Base-by-base conservation (phyloP, 345 rosid species). In the Camelina laxa region DNA sequence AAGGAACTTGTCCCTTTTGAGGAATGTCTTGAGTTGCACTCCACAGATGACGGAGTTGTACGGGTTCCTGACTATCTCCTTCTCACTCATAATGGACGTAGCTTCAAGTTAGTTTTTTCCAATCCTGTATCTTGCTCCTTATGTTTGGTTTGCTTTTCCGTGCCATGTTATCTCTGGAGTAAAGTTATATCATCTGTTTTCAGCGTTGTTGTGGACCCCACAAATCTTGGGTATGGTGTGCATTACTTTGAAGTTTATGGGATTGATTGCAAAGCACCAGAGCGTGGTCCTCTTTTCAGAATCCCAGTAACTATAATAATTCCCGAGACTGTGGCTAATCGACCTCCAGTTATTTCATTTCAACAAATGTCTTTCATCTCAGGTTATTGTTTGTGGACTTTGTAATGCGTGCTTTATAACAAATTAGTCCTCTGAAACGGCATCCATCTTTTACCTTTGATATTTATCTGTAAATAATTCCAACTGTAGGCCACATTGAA, bases 131-230 rank as follows among this genome's bases (percentile, higher is more conserved):
- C 22, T 60, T 48, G 50, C 75, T 64, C 56, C 6, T 20, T 47
- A 24, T 69, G 54, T 65, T 58, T 9, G 16, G 33, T 47, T 24
- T 53, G 13, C 66, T 63, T 54, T 50, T 75, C 59, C 44, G 36
- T 48, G 30, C 47, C 33, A 69, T 27, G 1, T 51, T 78, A 60
- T 74, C 58, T 39, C 62, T 17, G 21, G 49, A 21, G 41, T 76
- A 60, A 78, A 21, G 21, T 58, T 59, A 4, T 22, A 59, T 66
- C 2, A n/a, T 66, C 61, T 73, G 73, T 64, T 84, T 82, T 65
- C 97, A 92, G 98, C 74, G 87, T 95, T 58, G 89, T 95, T 66
- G 92, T 92, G 82, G 96, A 95, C 85, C 98, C 98, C 69, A 83
- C 92, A 71, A 90, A 79, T 81, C 90, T 92, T 45, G 80, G 74